Evolutionary conservation across 2,329 filamentous ascomycete genomes (phyloP).

Genomic region (Stagonosporopsis cucurbitacearum): DNA sequence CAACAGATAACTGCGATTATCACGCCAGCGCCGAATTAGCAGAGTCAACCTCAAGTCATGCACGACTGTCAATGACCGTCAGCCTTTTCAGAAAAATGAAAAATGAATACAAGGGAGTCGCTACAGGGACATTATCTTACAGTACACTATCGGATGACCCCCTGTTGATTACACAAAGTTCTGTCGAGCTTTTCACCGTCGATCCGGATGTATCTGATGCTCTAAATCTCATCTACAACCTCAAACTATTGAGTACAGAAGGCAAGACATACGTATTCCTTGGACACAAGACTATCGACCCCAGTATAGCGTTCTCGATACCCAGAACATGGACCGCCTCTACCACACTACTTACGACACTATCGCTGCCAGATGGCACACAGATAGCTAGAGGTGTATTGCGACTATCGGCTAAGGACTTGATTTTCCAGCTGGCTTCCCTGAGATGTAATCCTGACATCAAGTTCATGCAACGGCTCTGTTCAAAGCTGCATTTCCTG

Average conservation of each 20-base stretch:
- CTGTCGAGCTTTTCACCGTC: constrained; percentile 63
- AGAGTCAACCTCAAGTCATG: neutral
- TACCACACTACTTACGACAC: neutral
- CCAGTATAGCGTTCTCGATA: neutral
- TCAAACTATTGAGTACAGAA: neutral
- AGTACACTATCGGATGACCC: neutral
- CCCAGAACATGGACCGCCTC: neutral
- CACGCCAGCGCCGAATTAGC: neutral
- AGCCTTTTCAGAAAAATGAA: neutral
- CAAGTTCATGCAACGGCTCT: neutral
- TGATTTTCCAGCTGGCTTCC: neutral
- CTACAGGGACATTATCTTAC: neutral
- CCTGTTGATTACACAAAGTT: constrained; percentile 61
- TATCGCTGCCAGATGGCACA: neutral
- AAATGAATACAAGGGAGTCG: neutral
- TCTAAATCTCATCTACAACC: constrained; percentile 64
- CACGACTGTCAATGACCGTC: neutral
- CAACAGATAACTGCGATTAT: neutral
- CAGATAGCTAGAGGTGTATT: constrained; percentile 1
- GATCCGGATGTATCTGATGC: constrained; percentile 63
- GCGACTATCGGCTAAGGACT: neutral
- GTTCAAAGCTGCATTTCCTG: neutral
- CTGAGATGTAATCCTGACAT: neutral
- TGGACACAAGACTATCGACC: neutral
- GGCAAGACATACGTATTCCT: neutral